Percentiles rank a stretch among this genome's conserved stretches.
Evolutionary conservation across 495 filamentous ascomycete species (phyloP).

Genomic region (Peziza echinospora): DNA sequence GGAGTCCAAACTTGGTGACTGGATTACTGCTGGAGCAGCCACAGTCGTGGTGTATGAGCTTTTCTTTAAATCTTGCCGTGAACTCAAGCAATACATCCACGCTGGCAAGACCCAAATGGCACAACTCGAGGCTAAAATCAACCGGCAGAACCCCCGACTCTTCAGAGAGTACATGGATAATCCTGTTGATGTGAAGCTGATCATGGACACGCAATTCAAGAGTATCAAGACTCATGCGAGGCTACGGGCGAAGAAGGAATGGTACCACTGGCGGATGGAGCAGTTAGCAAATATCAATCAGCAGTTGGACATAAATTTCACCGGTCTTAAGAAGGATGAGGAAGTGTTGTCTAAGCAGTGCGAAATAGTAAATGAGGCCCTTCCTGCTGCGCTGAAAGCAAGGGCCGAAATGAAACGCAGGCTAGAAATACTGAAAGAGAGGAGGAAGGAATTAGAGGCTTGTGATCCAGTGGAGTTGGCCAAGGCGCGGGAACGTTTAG

Average conservation of each 20-base stretch:
- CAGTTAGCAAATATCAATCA: conserved; percentile 65
- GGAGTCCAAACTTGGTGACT: conserved; percentile 41
- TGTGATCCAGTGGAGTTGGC: conserved; percentile 49
- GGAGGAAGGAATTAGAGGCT: conserved; percentile 43
- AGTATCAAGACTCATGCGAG: conserved; percentile 85
- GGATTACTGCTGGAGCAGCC: conserved; percentile 73
- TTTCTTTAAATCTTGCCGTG: conserved; percentile 65
- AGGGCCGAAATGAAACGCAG: conserved; percentile 30
- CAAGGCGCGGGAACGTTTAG: conserved; percentile 56
- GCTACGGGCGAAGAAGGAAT: conserved; percentile 73
- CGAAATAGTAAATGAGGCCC: conserved; percentile 34
- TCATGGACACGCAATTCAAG: conserved; percentile 94
- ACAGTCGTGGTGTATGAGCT: conserved; percentile 81
- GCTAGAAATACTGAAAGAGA: conserved; percentile 33
- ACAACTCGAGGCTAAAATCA: conserved; percentile 70
- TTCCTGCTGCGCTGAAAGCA: conserved; percentile 42
- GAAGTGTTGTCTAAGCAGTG: conserved; percentile 44
- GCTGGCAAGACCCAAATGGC: conserved; percentile 71
- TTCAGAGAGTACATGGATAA: conserved; percentile 81
- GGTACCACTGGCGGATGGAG: conserved; percentile 95
- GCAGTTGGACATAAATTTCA: conserved; percentile 47
- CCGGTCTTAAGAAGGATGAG: conserved; percentile 59
- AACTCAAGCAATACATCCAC: conserved; percentile 83
- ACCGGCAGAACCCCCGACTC: conserved; percentile 67
- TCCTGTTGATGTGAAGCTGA: conserved; percentile 53